Evolutionary conservation across 305 asterid species (phyloP).

Genomic region (Nicotiana rustica): DNA sequence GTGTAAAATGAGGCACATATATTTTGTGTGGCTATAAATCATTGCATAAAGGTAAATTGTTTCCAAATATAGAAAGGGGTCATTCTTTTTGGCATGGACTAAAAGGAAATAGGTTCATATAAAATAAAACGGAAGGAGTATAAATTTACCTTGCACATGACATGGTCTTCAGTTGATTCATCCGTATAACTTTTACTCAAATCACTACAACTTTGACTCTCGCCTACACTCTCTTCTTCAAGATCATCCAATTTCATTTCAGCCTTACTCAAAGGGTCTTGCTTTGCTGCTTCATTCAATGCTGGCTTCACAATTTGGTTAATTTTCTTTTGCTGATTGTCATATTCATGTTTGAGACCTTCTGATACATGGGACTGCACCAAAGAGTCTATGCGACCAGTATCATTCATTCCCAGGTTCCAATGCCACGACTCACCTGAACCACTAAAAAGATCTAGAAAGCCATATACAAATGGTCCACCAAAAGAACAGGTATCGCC

Average conservation of each 20-base stretch:
- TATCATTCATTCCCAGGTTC: constrained; percentile 74
- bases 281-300: constrained; percentile 54
- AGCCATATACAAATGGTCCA: constrained; percentile 79
- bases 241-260: constrained; percentile 60
- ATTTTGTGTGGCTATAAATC: too few species aligned
- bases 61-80: too few species aligned
- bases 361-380: constrained; percentile 51
- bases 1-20: too few species aligned
- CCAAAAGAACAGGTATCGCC: constrained; percentile 52
- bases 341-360: constrained; percentile 49
- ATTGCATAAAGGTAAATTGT: too few species aligned
- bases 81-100: too few species aligned
- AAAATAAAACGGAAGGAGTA: background rate
- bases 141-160: constrained; percentile 45
- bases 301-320: constrained; percentile 56
- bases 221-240: constrained; percentile 83
- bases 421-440: constrained; percentile 96
- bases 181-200: constrained; percentile 49
- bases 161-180: constrained; percentile 58
- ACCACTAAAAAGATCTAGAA: constrained; percentile 91
- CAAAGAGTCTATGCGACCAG: constrained; percentile 44
- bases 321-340: constrained; percentile 48
- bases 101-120: too few species aligned
- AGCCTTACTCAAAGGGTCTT: constrained; percentile 47
- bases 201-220: constrained; percentile 57